Evolutionary conservation across 768 basidiomycete genomes (phyloP), one percentile per base, ranked within the genome.

Genomic region (Xerocomellus amylosporus): DNA sequence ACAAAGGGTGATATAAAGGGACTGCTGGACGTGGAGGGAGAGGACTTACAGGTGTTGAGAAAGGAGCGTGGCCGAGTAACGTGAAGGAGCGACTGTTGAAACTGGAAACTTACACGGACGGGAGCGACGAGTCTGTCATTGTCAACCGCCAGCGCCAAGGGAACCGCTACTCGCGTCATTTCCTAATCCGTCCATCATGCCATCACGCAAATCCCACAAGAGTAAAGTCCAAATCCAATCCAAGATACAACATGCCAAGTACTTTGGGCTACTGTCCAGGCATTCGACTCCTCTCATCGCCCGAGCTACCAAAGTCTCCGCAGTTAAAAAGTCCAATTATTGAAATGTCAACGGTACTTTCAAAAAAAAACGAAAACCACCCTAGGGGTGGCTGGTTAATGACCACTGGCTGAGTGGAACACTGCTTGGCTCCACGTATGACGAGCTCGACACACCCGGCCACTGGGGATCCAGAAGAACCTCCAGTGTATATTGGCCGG

Each of bases 401-500:
- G 80, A 78, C 96, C 96, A 98, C 59, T 71, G 72, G 57, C 78
- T 81, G 51, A 98, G 70, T 2, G 84, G 64, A 17, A 98, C 93
- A 36, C 77, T 77, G 9, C 77, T 73, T 0, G 94, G 94, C 13
- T 83, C 86, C 57, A 47, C 67, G 42, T 70, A 87, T 80, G 71
- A 83, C 87, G 75, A 77, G 43, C 82, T 64, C 33, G 81, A 74
- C 77, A 88, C 80, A 28, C 82, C 85, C 37, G 77, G 71, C 93
- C 94, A 98, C 64, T 96, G 90, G n/a, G 96, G 97, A 71, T 83
- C 93, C 75, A 98, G 88, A 67, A 98, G 69, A 48, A 98, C 86
- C 73, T 95, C 83, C 45, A 97, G 71, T 15, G 75, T 87, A 71
- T 90, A 86, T 44, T 74, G 73, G n/a, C 92, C 93, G 26, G 80